Evolutionary conservation across 108 stramenopile genomes (phyloP), one percentile per base, ranked within the genome.

Genomic region (Cyclostephanos invisitatus): DNA sequence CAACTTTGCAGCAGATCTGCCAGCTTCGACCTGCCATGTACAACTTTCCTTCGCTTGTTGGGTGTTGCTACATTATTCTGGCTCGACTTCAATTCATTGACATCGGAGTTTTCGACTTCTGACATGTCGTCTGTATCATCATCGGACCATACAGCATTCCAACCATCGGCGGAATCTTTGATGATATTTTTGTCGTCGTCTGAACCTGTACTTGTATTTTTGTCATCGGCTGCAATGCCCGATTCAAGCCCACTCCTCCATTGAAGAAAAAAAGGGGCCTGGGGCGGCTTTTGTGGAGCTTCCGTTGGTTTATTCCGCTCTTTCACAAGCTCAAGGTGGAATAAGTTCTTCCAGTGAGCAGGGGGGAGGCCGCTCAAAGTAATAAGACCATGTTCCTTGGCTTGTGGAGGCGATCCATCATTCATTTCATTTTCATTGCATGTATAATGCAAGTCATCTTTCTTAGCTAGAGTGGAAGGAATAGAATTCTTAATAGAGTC

Each of bases 231-330:
- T 51, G 64, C 79, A 11, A 63, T 74, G 21, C 61, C 56, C 5
- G 81, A 67, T 38, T 83, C 88, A 11, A 83, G 70, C 6, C 88
- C 91, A 27, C 68, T 68, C 67, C 91, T 74, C 82, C 91, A 97
- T 72, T 97, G 96, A 49, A 99, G 83, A 70, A 99, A 99, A 81
- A 98, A 99, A 40, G 98, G 98, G 25, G 98, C 98, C 24, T 82
- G 64, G 53, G 90, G 94, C 17, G 97, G 97, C 72, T 96, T 95
- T 78, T 97, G 87, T 1, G 95, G 96, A 12, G 98, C 86, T 74
- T 95, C 93, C 32, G 80, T 91, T 7, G 98, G 98, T 78, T 96
- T 97, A 82, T 96, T 98, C 21, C 97, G 69, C 64, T 86, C 88
- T 66, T 97, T 97, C 21, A 99, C 92, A 46, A 97, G 81, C 66